Base-by-base conservation (phyloP, 768 basidiomycete species). In the Russula brevipes region DNA sequence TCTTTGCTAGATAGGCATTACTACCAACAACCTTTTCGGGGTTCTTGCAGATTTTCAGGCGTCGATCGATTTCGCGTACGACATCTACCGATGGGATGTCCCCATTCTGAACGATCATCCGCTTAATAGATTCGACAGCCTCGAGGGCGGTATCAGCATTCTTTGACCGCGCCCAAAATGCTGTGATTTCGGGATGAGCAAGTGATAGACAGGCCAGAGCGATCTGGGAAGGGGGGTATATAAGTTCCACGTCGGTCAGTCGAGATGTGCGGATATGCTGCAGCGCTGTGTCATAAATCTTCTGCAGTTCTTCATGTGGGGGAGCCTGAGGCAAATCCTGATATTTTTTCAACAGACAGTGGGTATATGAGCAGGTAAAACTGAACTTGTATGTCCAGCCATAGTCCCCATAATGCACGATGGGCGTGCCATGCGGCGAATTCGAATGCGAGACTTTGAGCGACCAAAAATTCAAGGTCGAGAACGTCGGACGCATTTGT, bases 1-100 rank as follows among this genome's bases (percentile, higher is more conserved):
- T 85, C 72, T 85, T 86, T 24, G 83, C 82, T 31, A 86, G 73
- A 73, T 88, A 94, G 3, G 91, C 88, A 64, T 84, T 87, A 65
- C 86, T 96, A n/a, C 94, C 94, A 12, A 86, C 85, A 5, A 96
- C 87, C 74, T 95, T 97, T 74, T 96, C 94, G 5, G 97, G 97
- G 70, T 99, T 98, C 72, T 94, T 91, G 79, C 96, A 98, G 42
- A 88, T 70, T 70, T 85, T 87, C 51, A 99, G 77, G 50, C 94
- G 80, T 71, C 88, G 83, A 73, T 99, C 97, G 7, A 98, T 87
- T 70, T 91, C 89, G 14, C 91, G 88, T 14, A 98, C 94, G 36
- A 82, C 79, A 63, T 93, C 93, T 12, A 96, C 79, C 61, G 91
- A 81, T n/a, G 93, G 85, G 31, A 82, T 80, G 19, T 79, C 79